Evolutionary conservation across 768 basidiomycete species (phyloP), one percentile per base, ranked within the genome.

Genomic region (Boletus reticuloceps): DNA sequence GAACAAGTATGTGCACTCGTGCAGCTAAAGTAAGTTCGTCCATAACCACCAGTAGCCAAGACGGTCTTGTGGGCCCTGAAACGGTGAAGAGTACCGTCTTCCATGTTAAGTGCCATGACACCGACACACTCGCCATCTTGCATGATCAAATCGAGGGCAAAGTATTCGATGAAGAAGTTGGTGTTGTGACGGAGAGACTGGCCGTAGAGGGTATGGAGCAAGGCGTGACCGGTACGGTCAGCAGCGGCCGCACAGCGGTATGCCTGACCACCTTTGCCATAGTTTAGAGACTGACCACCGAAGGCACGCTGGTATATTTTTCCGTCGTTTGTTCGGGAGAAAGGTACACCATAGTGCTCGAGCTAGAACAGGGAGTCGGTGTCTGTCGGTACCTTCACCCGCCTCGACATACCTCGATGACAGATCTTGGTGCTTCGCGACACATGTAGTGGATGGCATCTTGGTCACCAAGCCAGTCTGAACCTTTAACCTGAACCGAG

Each of bases 381-480:
- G 13, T 3, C 47, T n/a, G 34, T 41, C 7, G 40, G 20, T 5
- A 20, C 13, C 3, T 13, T 20, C 37, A 57, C 32, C 17, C 39
- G 22, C 22, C 55, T 17, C 9, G 14, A 45, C 76, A 34, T 52
- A 89, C 94, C 82, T 98, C 95, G 48, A 95, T 85, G 60, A 98
- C 95, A 34, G 91, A 89, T 71, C 86, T 80, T 50, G 95, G 96
- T 40, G 97, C 97, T 74, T 99, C 97, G 37, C 94, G 81, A 73
- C 94, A 97, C 97, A 99, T 99, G 78, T 98, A 99, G 69, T 98
- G 97, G 64, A 99, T 98, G 47, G 97, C 97, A 68, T 99, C 97
- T 75, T 95, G 94, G 78, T 99, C 97, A 73, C 97, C 97, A 38
- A 98, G 86, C 97, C 97, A 99, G 76, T 99, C 97, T 50, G 94